Base-by-base conservation (phyloP, 768 basidiomycete genomes). In the Stropharia rugosoannulata region DNA sequence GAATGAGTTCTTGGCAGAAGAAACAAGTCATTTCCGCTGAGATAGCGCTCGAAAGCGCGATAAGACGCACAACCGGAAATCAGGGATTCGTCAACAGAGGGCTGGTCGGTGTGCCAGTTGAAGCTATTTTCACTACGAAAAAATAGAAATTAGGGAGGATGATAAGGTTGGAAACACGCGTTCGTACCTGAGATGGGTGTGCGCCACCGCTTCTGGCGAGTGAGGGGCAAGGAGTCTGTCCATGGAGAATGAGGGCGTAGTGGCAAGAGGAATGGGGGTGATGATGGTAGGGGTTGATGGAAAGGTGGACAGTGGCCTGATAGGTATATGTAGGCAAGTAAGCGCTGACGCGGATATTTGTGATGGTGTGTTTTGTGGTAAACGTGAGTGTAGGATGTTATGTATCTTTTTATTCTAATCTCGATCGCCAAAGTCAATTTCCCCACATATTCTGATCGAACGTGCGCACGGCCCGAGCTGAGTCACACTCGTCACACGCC, bases 31-130 rank as follows among this genome's bases (percentile, higher is more conserved):
- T 81, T 78, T 29, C 87, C 89, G 40, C 76, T 74, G 46, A 91
- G 80, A 61, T 84, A 93, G 51, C 90, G 86, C 61, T 82, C 82
- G 63, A 93, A 83, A 2, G 90, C 87, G 60, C 86, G 79, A 70
- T 93, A 93, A 4, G 90, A 85, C n/a, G 90, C 89, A 62, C 83
- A 89, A 18, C 85, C 82, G 1, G 90, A 86, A 40, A 91, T 81
- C 55, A 91, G 80, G 2, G 82, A 83, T 68, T 91, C 89, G 72
- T 89, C 79, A 64, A 88, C 75, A 11, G 82, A 81, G 12, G 84
- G 84, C 59, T 86, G 82, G 61, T 89, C 82, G 36, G 80, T 78
- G 65, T 90, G 87, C 88, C 89, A 90, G 41, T 73, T 75, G 59
- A 79, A 79, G 70, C 77, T 81, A 58, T 86, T 86, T 68, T 90